Evolutionary conservation across 257 asterid genomes (phyloP).

Genomic region (Avicennia marina): DNA sequence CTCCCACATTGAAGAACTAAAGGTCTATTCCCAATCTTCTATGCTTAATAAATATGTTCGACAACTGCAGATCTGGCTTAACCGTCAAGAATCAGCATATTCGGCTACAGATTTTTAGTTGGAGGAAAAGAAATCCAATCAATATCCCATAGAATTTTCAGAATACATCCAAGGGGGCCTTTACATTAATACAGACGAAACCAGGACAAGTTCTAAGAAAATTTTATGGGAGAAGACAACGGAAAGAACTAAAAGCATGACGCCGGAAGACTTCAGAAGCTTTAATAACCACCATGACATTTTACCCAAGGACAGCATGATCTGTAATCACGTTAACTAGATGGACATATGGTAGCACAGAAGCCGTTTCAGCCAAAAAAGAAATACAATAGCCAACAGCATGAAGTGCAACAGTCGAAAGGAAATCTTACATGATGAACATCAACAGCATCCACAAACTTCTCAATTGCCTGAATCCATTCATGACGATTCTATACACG

Average conservation of each 20-base stretch:
- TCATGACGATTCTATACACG: conserved; percentile 87
- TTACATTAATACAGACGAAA: too few relatives aligned
- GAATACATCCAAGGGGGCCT: too few relatives aligned
- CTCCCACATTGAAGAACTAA: too few relatives aligned
- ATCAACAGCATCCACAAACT: conserved; percentile 90
- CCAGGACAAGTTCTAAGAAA: too few relatives aligned
- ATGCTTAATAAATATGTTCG: not conserved
- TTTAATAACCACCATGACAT: too few relatives aligned
- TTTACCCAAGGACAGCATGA: too few relatives aligned
- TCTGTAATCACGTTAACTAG: too few relatives aligned
- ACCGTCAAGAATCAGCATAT: not conserved
- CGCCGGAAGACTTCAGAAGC: too few relatives aligned
- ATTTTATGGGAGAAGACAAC: too few relatives aligned
- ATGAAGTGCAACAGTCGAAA: conserved; percentile 3
- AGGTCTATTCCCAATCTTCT: too few relatives aligned
- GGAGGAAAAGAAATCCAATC: not conserved
- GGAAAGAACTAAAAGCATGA: too few relatives aligned
- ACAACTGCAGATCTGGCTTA: not conserved
- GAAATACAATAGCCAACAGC: not conserved
- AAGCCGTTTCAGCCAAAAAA: conserved; percentile 4
- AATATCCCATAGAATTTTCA: not conserved
- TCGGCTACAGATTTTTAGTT: not conserved
- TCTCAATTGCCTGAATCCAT: conserved; percentile 96
- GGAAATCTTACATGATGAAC: conserved; percentile 86
- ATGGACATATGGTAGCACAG: too few relatives aligned